These are phyloP conservation scores for Brassica cretica DNA, from an alignment of 345 rosid species.

Conservation along the genomic window DNA sequence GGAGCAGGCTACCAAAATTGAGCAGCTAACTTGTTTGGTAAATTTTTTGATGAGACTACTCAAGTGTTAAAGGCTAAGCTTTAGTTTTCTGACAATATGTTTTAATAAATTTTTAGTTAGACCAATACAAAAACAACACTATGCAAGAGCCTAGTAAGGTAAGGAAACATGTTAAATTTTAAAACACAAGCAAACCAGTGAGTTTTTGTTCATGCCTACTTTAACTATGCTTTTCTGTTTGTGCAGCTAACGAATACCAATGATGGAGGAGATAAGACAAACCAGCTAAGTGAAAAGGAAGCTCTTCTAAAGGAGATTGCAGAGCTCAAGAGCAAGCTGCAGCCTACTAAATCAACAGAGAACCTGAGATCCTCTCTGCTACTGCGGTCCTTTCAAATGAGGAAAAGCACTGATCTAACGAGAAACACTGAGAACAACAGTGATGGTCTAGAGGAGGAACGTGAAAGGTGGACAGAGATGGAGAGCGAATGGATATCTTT, in stretches of 20 bases:
- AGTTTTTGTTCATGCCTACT: not conserved
- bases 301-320: constrained; percentile 78
- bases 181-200: not conserved
- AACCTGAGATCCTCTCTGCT: constrained; percentile 71
- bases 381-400: constrained; percentile 65
- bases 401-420: constrained; percentile 49
- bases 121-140: not conserved
- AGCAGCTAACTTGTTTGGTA: constrained; percentile 63
- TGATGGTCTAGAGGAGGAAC: constrained; percentile 72
- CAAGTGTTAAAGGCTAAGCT: not conserved
- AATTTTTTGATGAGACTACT: not conserved
- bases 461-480: constrained; percentile 91
- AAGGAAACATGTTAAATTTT: not conserved
- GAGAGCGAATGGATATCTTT: constrained; percentile 95
- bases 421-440: constrained; percentile 36
- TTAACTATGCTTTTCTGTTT: not conserved
- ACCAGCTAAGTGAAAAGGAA: constrained; percentile 71
- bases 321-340: constrained; percentile 61
- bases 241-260: not conserved
- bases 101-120: constrained; percentile 29
- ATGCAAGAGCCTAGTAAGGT: not conserved
- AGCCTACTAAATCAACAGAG: constrained; percentile 61
- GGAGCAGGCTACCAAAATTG: constrained; percentile 75
- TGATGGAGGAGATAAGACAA: constrained; percentile 27
- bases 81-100: not conserved